Evolutionary conservation across 495 filamentous ascomycete species (phyloP).

Genomic region (Penicillium desertorum): DNA sequence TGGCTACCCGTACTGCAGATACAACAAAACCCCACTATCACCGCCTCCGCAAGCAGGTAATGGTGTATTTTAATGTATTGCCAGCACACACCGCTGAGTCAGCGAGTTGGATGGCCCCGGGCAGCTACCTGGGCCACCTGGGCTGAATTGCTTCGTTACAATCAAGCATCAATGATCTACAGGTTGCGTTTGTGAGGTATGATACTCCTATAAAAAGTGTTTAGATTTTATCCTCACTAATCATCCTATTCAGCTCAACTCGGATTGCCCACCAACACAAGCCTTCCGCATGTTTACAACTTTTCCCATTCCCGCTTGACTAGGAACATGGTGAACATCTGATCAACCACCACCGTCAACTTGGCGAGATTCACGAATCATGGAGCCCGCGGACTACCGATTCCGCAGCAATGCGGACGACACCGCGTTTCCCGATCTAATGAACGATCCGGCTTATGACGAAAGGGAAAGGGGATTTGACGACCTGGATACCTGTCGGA

Average conservation of each 20-base stretch:
- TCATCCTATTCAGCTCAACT: neutral
- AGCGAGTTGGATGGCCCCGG: neutral
- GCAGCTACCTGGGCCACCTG: neutral
- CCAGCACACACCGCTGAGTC: conserved; percentile 1
- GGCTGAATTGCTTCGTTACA: conserved; percentile 10
- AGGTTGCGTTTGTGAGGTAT: conserved; percentile 1
- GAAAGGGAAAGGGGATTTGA: conserved; percentile 44
- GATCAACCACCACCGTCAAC: conserved; percentile 24
- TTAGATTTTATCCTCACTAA: neutral
- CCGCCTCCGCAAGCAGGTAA: too few species aligned
- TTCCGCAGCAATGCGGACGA: conserved; percentile 20
- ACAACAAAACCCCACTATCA: neutral
- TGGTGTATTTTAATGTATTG: conserved; percentile 1
- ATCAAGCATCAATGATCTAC: conserved; percentile 5
- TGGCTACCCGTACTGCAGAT: conserved; percentile 16
- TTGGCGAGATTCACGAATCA: conserved; percentile 22
- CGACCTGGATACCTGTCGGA: conserved; percentile 80
- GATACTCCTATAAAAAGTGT: neutral
- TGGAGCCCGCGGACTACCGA: conserved; percentile 29
- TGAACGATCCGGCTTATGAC: conserved; percentile 63
- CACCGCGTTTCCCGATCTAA: conserved; percentile 54
- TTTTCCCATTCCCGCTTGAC: neutral
- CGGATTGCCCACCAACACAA: neutral
- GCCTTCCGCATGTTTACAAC: conserved; percentile 5
- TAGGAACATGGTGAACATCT: conserved; percentile 27